Conservation (phyloP, 2,329 filamentous ascomycete genomes). For the Sporothrix inflata region DNA sequence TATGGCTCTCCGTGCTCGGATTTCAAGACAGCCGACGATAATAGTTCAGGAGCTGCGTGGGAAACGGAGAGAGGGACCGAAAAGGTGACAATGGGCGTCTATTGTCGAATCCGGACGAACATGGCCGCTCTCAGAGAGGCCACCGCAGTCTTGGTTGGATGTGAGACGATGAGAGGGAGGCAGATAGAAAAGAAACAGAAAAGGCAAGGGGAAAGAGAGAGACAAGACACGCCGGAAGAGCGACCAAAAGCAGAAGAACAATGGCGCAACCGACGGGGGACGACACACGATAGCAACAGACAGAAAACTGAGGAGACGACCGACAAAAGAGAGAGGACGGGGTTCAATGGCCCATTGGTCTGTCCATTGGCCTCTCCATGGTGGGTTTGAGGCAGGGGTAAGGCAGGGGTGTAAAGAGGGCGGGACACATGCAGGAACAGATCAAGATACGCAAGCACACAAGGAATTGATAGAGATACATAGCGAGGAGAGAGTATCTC, state of each 20-base stretch:
- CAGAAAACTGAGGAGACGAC: not conserved
- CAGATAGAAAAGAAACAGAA: not conserved
- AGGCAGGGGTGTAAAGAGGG: constrained; percentile 19
- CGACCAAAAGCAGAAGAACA: not conserved
- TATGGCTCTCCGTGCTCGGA: constrained; percentile 20
- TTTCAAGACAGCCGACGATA: not conserved
- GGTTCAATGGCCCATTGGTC: not conserved
- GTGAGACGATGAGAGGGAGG: not conserved
- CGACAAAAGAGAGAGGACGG: not conserved
- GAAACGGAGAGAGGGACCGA: not conserved
- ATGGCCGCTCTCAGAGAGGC: constrained; percentile 22
- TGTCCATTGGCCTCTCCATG: not conserved
- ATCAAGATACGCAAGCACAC: not conserved
- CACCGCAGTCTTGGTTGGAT: not conserved
- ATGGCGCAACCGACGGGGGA: not conserved
- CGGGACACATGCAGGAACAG: constrained; percentile 17
- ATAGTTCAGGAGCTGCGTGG: not conserved
- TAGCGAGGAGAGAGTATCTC: no score
- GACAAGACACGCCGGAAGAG: not conserved
- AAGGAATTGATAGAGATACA: not conserved
- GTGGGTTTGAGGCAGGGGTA: not conserved
- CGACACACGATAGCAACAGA: not conserved
- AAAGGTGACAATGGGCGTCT: constrained; percentile 4
- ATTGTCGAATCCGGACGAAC: not conserved
- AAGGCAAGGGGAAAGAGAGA: not conserved